These are phyloP conservation scores for Cystobasidium tubakii DNA, from an alignment of 768 basidiomycete species.

Conservation along the genomic window DNA sequence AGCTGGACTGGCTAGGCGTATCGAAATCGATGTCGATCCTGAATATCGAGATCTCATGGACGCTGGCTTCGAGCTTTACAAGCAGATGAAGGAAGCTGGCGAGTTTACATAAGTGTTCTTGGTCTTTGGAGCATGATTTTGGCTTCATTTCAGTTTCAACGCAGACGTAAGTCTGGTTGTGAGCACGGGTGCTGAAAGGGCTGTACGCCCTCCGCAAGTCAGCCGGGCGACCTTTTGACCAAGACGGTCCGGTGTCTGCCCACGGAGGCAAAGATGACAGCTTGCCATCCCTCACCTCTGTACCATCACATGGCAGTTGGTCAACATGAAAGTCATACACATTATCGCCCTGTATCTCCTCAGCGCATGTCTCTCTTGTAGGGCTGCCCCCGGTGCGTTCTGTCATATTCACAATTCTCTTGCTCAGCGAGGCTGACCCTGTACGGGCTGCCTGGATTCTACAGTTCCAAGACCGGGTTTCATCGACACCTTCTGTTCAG, in stretches of 20 bases:
- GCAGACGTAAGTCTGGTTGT: no score
- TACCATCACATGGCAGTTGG: no score
- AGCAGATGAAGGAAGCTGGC: slow-evolving; percentile 21
- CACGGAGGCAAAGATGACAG: neutral
- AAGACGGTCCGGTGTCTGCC: neutral
- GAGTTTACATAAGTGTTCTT: slow-evolving; percentile 12
- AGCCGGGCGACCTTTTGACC: neutral
- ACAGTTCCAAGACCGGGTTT: neutral
- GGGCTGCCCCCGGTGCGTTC: neutral
- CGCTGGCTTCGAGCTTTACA: slow-evolving; percentile 4
- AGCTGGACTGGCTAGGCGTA: neutral
- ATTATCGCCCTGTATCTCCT: neutral
- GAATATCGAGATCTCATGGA: slow-evolving; percentile 16
- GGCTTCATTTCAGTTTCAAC: no score
- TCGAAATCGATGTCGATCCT: slow-evolving; percentile 30
- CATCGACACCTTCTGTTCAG: neutral
- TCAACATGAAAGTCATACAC: neutral
- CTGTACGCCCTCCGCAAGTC: neutral
- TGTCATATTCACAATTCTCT: no score
- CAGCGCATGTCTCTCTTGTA: neutral
- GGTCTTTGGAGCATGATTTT: no score
- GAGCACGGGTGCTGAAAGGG: no score
- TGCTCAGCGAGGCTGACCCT: neutral
- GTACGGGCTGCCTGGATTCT: neutral
- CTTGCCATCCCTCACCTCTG: neutral